Conservation (phyloP, 2,329 filamentous ascomycete genomes). For the Scytalidium lignicola region DNA sequence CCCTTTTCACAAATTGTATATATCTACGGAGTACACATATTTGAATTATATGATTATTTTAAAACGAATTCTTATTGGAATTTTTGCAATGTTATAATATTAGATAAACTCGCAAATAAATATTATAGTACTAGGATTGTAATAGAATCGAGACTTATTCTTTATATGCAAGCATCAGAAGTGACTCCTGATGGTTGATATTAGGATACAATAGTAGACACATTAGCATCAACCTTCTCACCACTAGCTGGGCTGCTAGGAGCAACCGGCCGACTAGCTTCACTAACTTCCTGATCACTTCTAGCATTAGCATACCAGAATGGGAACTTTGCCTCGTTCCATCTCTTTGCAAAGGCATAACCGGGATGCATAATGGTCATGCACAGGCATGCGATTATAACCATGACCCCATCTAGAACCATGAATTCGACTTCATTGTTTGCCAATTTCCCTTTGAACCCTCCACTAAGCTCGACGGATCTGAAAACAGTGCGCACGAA, state of each 20-base stretch:
- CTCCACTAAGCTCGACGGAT: conserved; percentile 49
- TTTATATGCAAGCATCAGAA: not conserved
- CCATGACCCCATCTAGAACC: conserved; percentile 36
- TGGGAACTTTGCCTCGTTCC: not conserved
- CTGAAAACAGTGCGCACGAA: conserved; percentile 53
- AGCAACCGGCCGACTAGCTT: not conserved
- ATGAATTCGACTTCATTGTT: conserved; percentile 39
- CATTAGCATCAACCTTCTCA: not conserved
- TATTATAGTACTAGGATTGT: too few relatives aligned
- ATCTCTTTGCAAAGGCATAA: conserved; percentile 13
- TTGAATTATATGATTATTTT: too few relatives aligned
- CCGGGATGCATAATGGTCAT: conserved; percentile 30
- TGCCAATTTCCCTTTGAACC: conserved; percentile 46
- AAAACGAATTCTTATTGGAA: too few relatives aligned
- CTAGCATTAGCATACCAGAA: not conserved
- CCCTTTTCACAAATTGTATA: too few relatives aligned
- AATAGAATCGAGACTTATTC: too few relatives aligned
- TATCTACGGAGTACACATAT: too few relatives aligned
- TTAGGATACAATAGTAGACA: not conserved
- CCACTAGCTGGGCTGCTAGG: not conserved
- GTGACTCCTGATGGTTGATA: not conserved
- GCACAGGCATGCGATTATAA: conserved; percentile 24
- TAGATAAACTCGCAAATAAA: too few relatives aligned
- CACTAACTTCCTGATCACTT: not conserved
- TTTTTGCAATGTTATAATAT: too few relatives aligned